Percentiles rank a stretch among this genome's conserved stretches.
phyloP scores from a whole-genome alignment of 2,329 filamentous ascomycete genomes.

The Mycocentrospora acerina region DNA sequence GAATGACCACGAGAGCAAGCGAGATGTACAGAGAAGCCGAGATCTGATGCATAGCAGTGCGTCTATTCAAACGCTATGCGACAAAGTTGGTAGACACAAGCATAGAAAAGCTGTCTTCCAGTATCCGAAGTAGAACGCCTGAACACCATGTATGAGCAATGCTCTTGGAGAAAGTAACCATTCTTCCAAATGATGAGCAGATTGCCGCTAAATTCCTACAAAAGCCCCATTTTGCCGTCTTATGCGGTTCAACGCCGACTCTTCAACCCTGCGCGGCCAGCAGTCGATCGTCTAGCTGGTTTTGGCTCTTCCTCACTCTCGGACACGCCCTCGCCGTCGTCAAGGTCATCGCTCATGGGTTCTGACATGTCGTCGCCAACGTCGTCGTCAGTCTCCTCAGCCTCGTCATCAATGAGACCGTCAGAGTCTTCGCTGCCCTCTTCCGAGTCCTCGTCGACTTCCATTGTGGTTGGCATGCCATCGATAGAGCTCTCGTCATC shows the following conservation, averaged over 20 bases:
- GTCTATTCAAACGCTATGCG: conserved; percentile 5
- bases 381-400: conserved; percentile 51
- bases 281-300: conserved; percentile 37
- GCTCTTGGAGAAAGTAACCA: no score
- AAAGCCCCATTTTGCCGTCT: conserved; percentile 5
- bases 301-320: conserved; percentile 47
- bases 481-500: conserved; percentile 53
- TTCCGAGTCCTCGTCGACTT: conserved; percentile 43
- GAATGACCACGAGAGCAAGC: no score
- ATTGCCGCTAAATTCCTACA: conserved; percentile 7
- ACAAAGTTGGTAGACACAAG: background rate
- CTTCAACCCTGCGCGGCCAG: conserved; percentile 31
- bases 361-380: conserved; percentile 50
- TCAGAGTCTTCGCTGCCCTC: conserved; percentile 62
- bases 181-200: background rate
- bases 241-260: conserved; percentile 24
- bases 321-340: conserved; percentile 46
- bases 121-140: background rate
- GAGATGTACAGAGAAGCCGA: conserved; percentile 20
- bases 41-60: no score
- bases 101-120: no score
- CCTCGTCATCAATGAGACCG: conserved; percentile 54
- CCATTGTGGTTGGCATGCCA: conserved; percentile 57
- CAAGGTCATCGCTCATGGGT: conserved; percentile 49
- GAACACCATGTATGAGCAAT: background rate